phyloP scores from a whole-genome alignment of 345 rosid genomes.

The Citrus unshiu region DNA sequence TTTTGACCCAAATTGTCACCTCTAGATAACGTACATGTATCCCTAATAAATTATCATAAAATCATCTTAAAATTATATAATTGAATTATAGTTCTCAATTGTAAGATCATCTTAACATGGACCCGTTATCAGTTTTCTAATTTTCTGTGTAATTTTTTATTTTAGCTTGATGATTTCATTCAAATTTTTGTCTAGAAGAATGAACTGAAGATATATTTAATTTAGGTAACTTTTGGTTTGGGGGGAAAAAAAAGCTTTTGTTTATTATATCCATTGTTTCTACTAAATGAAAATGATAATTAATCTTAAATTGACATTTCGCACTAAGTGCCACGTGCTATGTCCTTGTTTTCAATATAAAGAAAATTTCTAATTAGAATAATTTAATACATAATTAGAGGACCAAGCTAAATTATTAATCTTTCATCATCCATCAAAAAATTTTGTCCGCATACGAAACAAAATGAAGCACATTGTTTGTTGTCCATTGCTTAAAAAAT shows the following conservation, averaged over 20 bases:
- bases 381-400: neutral
- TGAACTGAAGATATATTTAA: neutral
- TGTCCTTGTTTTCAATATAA: neutral
- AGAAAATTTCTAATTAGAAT: neutral
- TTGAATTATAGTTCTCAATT: too few species aligned
- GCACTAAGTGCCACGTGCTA: neutral
- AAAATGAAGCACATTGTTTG: neutral
- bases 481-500: neutral
- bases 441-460: neutral
- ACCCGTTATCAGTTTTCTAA: too few species aligned
- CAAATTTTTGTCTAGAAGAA: neutral
- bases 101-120: neutral
- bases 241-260: neutral
- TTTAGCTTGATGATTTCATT: neutral
- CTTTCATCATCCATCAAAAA: neutral
- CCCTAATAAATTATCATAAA: neutral
- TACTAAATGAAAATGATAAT: neutral
- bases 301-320: neutral
- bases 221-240: neutral
- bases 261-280: neutral
- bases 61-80: neutral
- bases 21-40: neutral
- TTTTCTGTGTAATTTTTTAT: too few species aligned
- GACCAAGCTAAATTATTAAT: neutral
- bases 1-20: too few species aligned